Base-by-base conservation (phyloP, 202 grass and related monocot genomes). In the Hordeum pubiflorum region DNA sequence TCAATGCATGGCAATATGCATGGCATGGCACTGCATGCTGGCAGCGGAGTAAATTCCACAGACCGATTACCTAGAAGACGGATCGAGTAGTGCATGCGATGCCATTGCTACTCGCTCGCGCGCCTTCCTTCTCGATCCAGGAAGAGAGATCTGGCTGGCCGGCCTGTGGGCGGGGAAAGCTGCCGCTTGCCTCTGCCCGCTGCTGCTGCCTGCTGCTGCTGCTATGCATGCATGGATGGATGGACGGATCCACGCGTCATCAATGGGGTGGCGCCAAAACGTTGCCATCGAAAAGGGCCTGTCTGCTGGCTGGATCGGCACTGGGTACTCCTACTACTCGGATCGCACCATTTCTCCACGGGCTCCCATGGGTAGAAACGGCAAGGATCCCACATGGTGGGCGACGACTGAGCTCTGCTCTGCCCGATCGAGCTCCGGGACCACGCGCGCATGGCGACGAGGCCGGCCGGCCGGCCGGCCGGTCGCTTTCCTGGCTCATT, bases 341-440 rank as follows among this genome's bases (percentile, higher is more conserved):
- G 78, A 21, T 54, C 17, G 79, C 21, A 75, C 55, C 40, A 63
- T 70, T 31, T 52, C 23, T 55, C 36, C 14, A 11, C 50, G 37
- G 62, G 52, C 52, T 23, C 70, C 13, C 22, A 72, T 54, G 52
- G 69, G 81, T 75, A 66, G 44, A 84, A 88, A 88, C 86, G 75
- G 86, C 7, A 75, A 80, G 81, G 61, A 84, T 84, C 76, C 76
- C 81, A 75, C 65, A 72, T 72, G 77, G 62, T 52, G 63, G 60
- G 50, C 50, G 38, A 37, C 10, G 50, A 37, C 18, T 37, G 29
- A 10, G 5, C 12, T 32, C 73, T 59, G 5, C 12, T 21, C 73
- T 59, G 33, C 4, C 20, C 17, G 63, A 66, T 65, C 31, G 32
- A 37, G 66, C 34, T 22, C 14, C n/a, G 38, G 65, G 36, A 68